These are phyloP conservation scores for Parachaetomium inaequale DNA, from an alignment of 495 filamentous ascomycete genomes.

Conservation along the genomic window DNA sequence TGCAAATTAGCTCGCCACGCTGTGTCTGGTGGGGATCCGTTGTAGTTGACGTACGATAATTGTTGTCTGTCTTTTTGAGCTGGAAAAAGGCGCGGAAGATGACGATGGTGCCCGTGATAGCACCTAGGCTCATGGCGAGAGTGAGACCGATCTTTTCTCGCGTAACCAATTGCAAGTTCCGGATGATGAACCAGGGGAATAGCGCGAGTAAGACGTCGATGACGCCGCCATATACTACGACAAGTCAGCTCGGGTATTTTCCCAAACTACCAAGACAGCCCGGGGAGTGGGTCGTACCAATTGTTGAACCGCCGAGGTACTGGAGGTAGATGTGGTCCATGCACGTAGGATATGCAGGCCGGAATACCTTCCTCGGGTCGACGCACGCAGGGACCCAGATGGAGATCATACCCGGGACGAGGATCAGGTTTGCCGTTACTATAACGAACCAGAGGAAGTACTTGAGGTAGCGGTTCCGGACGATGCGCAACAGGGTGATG, in stretches of 20 bases:
- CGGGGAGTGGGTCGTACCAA: conserved; percentile 6
- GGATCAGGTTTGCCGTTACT: conserved; percentile 21
- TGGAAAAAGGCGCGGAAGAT: conserved; percentile 23
- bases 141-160: conserved; percentile 36
- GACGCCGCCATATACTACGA: conserved; percentile 22
- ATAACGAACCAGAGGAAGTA: conserved; percentile 22
- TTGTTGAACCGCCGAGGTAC: conserved; percentile 20
- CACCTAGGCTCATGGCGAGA: conserved; percentile 35
- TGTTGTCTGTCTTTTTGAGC: conserved; percentile 13
- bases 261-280: background rate
- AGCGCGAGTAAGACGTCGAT: conserved; percentile 36
- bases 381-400: conserved; percentile 22
- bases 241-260: background rate
- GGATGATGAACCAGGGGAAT: conserved; percentile 35
- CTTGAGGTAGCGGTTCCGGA: conserved; percentile 2
- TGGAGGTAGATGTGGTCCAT: conserved; percentile 4
- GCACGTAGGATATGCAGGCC: conserved; percentile 14
- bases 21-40: too few relatives aligned
- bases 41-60: conserved; percentile 25
- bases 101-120: conserved; percentile 22
- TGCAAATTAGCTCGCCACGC: background rate
- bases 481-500: conserved; percentile 20
- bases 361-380: conserved; percentile 15
- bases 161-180: conserved; percentile 29
- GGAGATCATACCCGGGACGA: conserved; percentile 19